Evolutionary conservation across 257 asterid genomes (phyloP), one percentile per base, ranked within the genome.

Genomic region (Solanum habrochaites): DNA sequence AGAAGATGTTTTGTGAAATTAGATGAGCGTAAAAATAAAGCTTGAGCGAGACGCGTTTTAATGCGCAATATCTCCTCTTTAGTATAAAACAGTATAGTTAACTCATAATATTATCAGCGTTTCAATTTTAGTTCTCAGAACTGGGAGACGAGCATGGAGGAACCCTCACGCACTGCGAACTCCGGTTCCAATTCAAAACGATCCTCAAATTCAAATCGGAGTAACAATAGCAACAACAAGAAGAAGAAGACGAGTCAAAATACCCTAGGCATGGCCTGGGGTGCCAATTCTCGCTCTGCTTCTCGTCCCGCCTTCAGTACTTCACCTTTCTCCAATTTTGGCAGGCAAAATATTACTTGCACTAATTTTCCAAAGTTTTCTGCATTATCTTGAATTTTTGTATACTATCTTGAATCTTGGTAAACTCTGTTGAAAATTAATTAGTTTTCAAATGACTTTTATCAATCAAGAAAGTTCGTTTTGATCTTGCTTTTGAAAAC

Each of bases 211-310:
- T 89, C 98, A 12, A 75, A 3, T 87, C 88, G 90, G 18, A 77
- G 93, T 31, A 89, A 93, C 49, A 66, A 86, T 58, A 94, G 83
- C 81, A 91, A 89, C 42, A 88, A 42, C 58, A 87, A 88, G 25
- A 95, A 87, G 78, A 95, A 90, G 92, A 93, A 90, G 96, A 93
- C 82, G 86, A 86, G 89, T 78, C 97, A 94, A 91, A 95, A 92
- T 86, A 93, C 98, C 90, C 94, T 94, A 37, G 98, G 98, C 67
- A 90, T 94, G 98, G 94, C 98, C 83, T 97, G 99, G 98, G 98
- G 98, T 25, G 86, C 98, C 11, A 92, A 91, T 93, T 96, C 98
- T 66, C 93, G 87, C 25, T 90, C 98, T 58, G 89, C 97, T 40
- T 92, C 97, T 82, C 94, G 94, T 66, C 82, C 98, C 49, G 66